Conservation (phyloP, 2,329 filamentous ascomycete genomes). For the Aspergillus cejpii region DNA sequence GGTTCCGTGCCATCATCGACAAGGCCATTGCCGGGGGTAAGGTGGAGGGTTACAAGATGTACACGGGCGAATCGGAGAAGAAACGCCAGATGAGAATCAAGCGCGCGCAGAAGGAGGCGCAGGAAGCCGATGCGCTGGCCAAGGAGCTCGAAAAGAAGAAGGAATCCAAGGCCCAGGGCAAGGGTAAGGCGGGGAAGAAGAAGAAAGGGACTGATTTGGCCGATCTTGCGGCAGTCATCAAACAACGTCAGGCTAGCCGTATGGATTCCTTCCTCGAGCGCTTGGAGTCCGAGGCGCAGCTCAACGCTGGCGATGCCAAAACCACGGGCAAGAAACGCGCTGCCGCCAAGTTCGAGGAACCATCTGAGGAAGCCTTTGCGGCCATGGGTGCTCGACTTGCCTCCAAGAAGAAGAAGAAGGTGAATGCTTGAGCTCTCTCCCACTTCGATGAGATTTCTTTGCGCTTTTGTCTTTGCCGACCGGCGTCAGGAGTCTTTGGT, state of each 20-base stretch:
- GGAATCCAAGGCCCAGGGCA: slow-evolving; percentile 49
- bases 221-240: slow-evolving; percentile 66
- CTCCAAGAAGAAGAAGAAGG: slow-evolving; percentile 34
- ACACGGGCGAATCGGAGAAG: slow-evolving; percentile 65
- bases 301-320: slow-evolving; percentile 46
- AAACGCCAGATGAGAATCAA: slow-evolving; percentile 54
- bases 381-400: slow-evolving; percentile 36
- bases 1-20: slow-evolving; percentile 76
- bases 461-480: neutral
- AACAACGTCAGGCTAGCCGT: slow-evolving; percentile 60
- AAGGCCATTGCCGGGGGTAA: slow-evolving; percentile 65
- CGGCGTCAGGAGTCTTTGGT: neutral
- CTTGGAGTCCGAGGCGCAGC: slow-evolving; percentile 59
- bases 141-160: slow-evolving; percentile 69
- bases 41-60: slow-evolving; percentile 60
- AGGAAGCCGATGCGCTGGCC: slow-evolving; percentile 67
- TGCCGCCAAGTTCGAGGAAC: slow-evolving; percentile 44
- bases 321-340: slow-evolving; percentile 41
- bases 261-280: slow-evolving; percentile 60
- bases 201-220: slow-evolving; percentile 4
- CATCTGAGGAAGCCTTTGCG: slow-evolving; percentile 57
- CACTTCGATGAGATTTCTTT: slow-evolving; percentile 4
- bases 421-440: slow-evolving; percentile 16
- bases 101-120: slow-evolving; percentile 59
- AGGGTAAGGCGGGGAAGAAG: slow-evolving; percentile 21